Evolutionary conservation across 148 eudicot genomes (phyloP), one percentile per base, ranked within the genome.

Genomic region (Cornus kousa): DNA sequence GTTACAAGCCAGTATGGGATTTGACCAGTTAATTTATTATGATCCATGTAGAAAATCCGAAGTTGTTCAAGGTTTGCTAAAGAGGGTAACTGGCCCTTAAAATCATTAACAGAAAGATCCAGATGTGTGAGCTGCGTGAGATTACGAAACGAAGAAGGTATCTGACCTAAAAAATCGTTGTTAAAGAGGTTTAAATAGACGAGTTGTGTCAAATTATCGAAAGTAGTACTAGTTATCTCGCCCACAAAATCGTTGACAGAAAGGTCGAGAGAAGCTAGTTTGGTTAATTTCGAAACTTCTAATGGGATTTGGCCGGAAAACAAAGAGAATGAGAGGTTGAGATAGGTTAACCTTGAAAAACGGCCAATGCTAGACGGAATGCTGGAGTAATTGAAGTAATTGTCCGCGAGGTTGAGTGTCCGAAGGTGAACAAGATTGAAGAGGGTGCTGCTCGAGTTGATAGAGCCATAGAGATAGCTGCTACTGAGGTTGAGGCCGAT

Each of bases 291-390:
- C 23, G 85, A 78, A 31, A 88, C 60, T 31, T 79, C 85, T 20
- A 14, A 8, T 11, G 91, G 89, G 33, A 89, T 71, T 35, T 83
- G 84, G 40, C 86, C 89, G 85, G 85, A 17, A 87, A 83, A 12
- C 83, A 28, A 28, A 28, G 28, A 28, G 28, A 28, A 28, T 28
- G 28, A 28, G 28, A 28, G 28, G 28, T 28, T 53, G 5, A 89
- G 85, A 43, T 11, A 28, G 70, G 20, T 67, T 46, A 87, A 55
- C 55, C 77, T 69, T 9, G 68, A 5, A 28, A 89, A 74, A 13
- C 46, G 70, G 16, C 79, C 77, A n/a, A 89, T 3, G 20, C 28
- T 70, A 28, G 79, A 46, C 1, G 91, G 89, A 37, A 86, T 84
- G 43, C 7, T 57, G 71, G 88, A 83, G 14, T 68, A 39, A 65